Conservation (phyloP, 192 early-diverging fungal genomes). For the Piromyces finnis region DNA sequence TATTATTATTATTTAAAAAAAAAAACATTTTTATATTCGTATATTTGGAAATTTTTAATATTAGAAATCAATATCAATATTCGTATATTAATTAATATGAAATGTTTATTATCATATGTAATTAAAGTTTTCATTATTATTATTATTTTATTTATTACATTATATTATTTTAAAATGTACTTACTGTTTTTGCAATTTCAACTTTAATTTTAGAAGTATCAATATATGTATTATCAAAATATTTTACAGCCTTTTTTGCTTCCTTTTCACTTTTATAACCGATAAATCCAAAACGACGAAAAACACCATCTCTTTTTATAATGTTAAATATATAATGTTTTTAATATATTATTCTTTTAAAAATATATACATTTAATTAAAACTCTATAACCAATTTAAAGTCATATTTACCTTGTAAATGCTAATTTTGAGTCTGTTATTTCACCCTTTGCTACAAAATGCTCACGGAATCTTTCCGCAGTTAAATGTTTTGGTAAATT, state of each 20-base stretch:
- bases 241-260: slow-evolving; percentile 54
- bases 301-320: slow-evolving; percentile 44
- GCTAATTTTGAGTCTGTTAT: slow-evolving; percentile 87
- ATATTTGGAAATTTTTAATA: no score
- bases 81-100: no score
- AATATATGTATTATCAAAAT: slow-evolving; percentile 85
- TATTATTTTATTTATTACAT: no score
- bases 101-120: no score
- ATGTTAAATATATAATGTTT: no score
- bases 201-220: slow-evolving; percentile 79
- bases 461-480: slow-evolving; percentile 65
- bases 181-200: slow-evolving; percentile 66
- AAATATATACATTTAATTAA: no score
- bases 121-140: no score
- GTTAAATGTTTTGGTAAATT: slow-evolving; percentile 86
- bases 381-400: no score
- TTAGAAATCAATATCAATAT: no score
- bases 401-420: slow-evolving; percentile 35
- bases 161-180: no score
- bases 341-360: neutral
- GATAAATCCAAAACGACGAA: slow-evolving; percentile 80
- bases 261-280: slow-evolving; percentile 79
- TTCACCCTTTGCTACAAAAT: slow-evolving; percentile 67
- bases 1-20: no score
- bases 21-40: no score